These are phyloP conservation scores for Hexamita inflata DNA, from an alignment of 208 protist genomes.

Conservation along the genomic window DNA sequence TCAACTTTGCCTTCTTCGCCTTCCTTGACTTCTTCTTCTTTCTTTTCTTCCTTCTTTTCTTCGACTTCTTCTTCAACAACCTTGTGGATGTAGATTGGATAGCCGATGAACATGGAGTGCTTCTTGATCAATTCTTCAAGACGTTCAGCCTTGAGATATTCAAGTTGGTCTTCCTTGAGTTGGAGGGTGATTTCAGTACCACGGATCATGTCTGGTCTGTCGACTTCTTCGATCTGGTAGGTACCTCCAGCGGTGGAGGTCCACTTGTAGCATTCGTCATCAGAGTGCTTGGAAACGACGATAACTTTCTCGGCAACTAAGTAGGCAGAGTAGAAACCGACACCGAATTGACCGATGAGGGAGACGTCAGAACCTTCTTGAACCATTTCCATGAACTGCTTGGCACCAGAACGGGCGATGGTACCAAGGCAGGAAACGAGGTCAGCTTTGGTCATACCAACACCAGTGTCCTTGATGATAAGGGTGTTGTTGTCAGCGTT, in stretches of 20 bases:
- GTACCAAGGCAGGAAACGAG: conserved; percentile 92
- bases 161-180: conserved; percentile 87
- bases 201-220: conserved; percentile 67
- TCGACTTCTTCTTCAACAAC: conserved; percentile 45
- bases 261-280: conserved; percentile 88
- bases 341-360: conserved; percentile 99
- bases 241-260: conserved; percentile 80
- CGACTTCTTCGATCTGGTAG: conserved; percentile 73
- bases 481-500: conserved; percentile 81
- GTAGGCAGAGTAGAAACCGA: conserved; percentile 99
- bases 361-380: conserved; percentile 70
- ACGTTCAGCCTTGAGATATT: conserved; percentile 73
- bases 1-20: conserved; percentile 60
- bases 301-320: conserved; percentile 85
- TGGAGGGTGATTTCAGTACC: conserved; percentile 83
- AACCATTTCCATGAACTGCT: conserved; percentile 93
- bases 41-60: conserved; percentile 57
- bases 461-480: conserved; percentile 80
- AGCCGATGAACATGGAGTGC: conserved; percentile 95
- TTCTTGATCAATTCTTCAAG: conserved; percentile 76
- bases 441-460: conserved; percentile 97
- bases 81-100: conserved; percentile 79
- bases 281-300: conserved; percentile 86
- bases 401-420: conserved; percentile 95
- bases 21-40: conserved; percentile 54